These are phyloP conservation scores for Chamaenerion angustifolium DNA, from an alignment of 345 rosid genomes.

Conservation along the genomic window DNA sequence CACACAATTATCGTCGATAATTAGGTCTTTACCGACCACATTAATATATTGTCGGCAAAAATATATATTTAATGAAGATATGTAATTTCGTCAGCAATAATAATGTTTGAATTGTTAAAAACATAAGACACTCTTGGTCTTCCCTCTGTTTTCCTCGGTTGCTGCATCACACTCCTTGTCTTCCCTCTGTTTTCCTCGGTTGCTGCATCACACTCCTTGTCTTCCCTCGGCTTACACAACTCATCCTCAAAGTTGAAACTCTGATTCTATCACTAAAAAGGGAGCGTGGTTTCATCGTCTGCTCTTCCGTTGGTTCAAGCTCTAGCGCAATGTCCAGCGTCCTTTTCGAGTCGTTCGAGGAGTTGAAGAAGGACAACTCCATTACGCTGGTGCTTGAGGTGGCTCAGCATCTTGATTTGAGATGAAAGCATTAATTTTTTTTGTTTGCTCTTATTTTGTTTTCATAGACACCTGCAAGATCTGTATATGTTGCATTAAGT, in stretches of 20 bases:
- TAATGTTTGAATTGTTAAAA: too few relatives aligned
- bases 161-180: too few relatives aligned
- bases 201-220: neutral
- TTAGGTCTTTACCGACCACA: too few relatives aligned
- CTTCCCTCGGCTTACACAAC: neutral
- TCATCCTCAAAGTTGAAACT: neutral
- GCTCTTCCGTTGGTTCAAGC: constrained; percentile 6
- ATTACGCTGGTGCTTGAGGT: constrained; percentile 80
- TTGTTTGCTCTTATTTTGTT: constrained; percentile 31
- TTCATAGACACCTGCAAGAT: too few relatives aligned
- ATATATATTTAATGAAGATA: too few relatives aligned
- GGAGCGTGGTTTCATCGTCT: neutral
- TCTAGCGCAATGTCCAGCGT: constrained; percentile 13
- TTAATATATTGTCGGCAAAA: too few relatives aligned
- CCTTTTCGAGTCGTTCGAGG: constrained; percentile 57
- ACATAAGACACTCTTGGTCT: too few relatives aligned
- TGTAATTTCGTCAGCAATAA: too few relatives aligned
- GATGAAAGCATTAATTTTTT: constrained; percentile 34
- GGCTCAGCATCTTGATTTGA: constrained; percentile 57
- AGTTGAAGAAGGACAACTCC: constrained; percentile 58
- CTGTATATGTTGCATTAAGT: too few relatives aligned
- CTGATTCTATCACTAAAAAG: neutral
- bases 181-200: constrained; percentile 1
- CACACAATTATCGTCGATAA: too few relatives aligned
- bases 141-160: constrained; percentile 2